Percentiles rank a stretch among this genome's conserved stretches.
phyloP scores from a whole-genome alignment of 257 asterid genomes.

The Pogostemon cablin region DNA sequence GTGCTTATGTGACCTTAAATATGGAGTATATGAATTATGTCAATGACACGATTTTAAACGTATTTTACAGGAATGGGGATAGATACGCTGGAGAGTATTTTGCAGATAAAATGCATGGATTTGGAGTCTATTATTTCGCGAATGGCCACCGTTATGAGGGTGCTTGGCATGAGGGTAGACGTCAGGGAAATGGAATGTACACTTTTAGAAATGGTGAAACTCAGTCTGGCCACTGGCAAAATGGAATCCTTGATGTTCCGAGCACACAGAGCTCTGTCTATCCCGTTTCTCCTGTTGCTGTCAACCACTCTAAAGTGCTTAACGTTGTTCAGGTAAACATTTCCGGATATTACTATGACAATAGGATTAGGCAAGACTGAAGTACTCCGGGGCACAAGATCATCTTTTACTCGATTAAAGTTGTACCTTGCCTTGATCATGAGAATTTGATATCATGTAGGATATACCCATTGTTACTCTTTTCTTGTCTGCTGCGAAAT shows the following conservation, averaged over 20 bases:
- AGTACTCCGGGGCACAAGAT: not conserved
- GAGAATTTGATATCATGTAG: no score
- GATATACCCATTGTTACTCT: no score
- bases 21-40: constrained; percentile 4
- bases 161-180: constrained; percentile 91
- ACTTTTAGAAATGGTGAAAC: constrained; percentile 83
- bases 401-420: not conserved
- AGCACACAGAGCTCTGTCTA: constrained; percentile 66
- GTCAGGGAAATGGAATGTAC: constrained; percentile 91
- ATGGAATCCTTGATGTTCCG: constrained; percentile 82
- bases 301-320: constrained; percentile 83
- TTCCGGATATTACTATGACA: not conserved
- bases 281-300: constrained; percentile 85
- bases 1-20: not conserved
- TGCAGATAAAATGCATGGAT: constrained; percentile 93
- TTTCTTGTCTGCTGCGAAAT: no score
- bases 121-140: constrained; percentile 79
- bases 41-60: constrained; percentile 9
- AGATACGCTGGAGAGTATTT: constrained; percentile 88
- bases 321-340: constrained; percentile 73
- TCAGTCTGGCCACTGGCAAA: constrained; percentile 91
- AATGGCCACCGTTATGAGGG: constrained; percentile 88
- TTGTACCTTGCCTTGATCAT: no score
- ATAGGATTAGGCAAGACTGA: not conserved
- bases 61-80: constrained; percentile 71